A percentile compares a stretch with the other conserved stretches of the same genome.
Conservation (phyloP, 164 flowering plant genomes). For the Buxus sempervirens region DNA sequence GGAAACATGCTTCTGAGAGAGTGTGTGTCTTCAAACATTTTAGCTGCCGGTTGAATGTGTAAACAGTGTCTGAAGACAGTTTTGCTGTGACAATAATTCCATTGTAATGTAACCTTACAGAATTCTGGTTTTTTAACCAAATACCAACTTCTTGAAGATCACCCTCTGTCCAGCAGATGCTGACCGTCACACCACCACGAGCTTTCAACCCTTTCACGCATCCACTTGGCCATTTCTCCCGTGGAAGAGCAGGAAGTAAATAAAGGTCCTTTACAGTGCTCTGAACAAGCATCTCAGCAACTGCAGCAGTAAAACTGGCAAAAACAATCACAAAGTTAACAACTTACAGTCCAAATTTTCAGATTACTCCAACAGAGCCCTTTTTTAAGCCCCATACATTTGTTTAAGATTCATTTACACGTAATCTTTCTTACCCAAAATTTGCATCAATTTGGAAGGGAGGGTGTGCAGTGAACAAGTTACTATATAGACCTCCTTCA, state of each 20-base stretch:
- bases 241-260: conserved; percentile 89
- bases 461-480: conserved; percentile 90
- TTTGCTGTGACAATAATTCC: conserved; percentile 36
- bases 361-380: neutral
- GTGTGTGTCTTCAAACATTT: conserved; percentile 36
- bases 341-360: neutral
- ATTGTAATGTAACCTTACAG: conserved; percentile 45
- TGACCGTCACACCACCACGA: conserved; percentile 76
- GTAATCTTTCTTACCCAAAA: conserved; percentile 59
- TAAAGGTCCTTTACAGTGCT: conserved; percentile 73
- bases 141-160: conserved; percentile 72
- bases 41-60: conserved; percentile 50
- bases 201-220: conserved; percentile 83
- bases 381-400: neutral
- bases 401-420: neutral
- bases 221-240: conserved; percentile 77
- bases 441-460: conserved; percentile 91
- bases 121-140: conserved; percentile 40
- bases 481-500: conserved; percentile 89
- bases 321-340: conserved; percentile 3
- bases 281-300: conserved; percentile 94
- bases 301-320: conserved; percentile 67
- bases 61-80: conserved; percentile 34
- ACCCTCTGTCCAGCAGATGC: conserved; percentile 78
- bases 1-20: conserved; percentile 16